Evolutionary conservation across 176 grass and related monocot species (phyloP).

Genomic region (Avena insularis): DNA sequence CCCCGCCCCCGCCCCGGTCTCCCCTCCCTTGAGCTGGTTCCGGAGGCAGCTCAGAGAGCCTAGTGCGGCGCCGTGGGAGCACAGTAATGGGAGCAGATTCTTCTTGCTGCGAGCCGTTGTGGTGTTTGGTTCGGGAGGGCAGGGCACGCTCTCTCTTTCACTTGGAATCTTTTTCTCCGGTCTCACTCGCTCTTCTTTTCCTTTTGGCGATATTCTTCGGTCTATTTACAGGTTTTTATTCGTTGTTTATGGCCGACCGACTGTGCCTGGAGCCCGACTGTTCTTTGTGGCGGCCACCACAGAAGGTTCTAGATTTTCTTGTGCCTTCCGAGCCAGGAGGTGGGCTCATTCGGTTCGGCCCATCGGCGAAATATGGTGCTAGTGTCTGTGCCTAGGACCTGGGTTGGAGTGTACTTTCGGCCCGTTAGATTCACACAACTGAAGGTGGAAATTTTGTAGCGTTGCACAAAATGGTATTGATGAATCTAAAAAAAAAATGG

Average conservation of each 20-base stretch:
- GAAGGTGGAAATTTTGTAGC: too few relatives aligned
- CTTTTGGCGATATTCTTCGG: not conserved
- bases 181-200: not conserved
- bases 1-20: not conserved
- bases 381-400: too few relatives aligned
- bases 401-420: too few relatives aligned
- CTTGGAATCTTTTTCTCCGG: not conserved
- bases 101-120: slow-evolving; percentile 6
- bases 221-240: not conserved
- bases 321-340: not conserved
- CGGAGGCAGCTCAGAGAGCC: not conserved
- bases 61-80: not conserved
- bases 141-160: not conserved
- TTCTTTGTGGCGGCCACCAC: not conserved
- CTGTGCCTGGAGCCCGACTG: not conserved
- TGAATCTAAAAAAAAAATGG: too few relatives aligned
- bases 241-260: not conserved
- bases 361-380: not conserved
- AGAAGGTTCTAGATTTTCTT: not conserved
- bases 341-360: not conserved
- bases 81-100: not conserved
- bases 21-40: not conserved
- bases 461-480: too few relatives aligned
- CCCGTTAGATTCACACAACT: too few relatives aligned
- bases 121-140: not conserved